phyloP scores from a whole-genome alignment of 2,329 filamentous ascomycete genomes.

The Alternaria solani region DNA sequence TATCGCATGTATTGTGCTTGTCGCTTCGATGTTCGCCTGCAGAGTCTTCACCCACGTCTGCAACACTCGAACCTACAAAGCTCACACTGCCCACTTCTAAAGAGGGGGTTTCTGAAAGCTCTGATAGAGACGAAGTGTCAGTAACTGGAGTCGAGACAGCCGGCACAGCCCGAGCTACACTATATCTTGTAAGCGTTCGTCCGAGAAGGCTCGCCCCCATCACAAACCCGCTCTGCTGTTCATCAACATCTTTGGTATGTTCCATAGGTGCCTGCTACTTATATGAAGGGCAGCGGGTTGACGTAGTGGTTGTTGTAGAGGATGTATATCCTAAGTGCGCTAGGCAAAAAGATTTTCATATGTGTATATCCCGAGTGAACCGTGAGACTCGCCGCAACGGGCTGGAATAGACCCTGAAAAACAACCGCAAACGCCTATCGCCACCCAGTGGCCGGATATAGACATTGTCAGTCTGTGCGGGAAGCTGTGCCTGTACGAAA shows the following conservation, averaged over 20 bases:
- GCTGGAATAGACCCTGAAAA: background rate
- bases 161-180: background rate
- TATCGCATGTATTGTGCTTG: conserved; percentile 6
- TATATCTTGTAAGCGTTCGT: conserved; percentile 1
- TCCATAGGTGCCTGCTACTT: background rate
- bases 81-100: background rate
- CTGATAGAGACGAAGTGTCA: background rate
- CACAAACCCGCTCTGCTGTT: background rate
- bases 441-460: background rate
- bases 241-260: background rate
- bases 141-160: background rate
- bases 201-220: background rate
- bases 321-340: background rate
- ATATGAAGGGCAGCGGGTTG: background rate
- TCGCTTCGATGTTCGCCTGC: background rate
- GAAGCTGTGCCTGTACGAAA: too few species aligned
- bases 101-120: background rate
- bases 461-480: background rate
- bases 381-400: background rate
- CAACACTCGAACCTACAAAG: background rate
- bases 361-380: background rate
- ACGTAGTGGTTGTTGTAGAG: background rate
- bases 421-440: background rate
- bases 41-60: background rate
- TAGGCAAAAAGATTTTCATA: background rate